Evolutionary conservation across 192 early-diverging fungal species (phyloP), one percentile per base, ranked within the genome.

Genomic region (Coemansia sp.): DNA sequence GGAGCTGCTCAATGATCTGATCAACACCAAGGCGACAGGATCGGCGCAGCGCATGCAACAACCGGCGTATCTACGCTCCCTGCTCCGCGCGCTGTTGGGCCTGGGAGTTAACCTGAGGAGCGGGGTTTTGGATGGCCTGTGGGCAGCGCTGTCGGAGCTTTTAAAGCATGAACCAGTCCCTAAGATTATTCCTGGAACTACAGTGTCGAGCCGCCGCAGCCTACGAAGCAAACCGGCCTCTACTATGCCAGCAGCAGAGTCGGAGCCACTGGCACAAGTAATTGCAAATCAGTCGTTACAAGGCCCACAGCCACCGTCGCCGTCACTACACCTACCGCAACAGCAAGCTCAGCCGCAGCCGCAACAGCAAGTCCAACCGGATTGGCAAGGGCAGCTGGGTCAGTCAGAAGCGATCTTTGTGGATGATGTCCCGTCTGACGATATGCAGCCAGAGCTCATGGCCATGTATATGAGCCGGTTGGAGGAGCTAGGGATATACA

Each of bases 61-160:
- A 12, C 34, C 63, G 11, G 19, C 64, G 41, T 12, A n/a, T 32
- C 15, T 82, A 34, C 79, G 79, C 9, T 45, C 68, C 3, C 44
- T 72, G 44, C 19, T 77, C 10, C 74, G 74, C 14, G 44, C 68
- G n/a, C 68, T 82, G 50, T 19, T 82, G 57, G 79, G 79, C 11
- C 65, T 82, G 7, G 79, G 75, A 5, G 23, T 73, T 19, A 48
- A 58, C 25, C 23, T 82, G 7, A 55, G 66, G 45, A 68, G 69
- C n/a, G 67, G 61, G 2, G 31, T 77, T 3, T 31, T 77, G 53
- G 70, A 71, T 14, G 71, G 67, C 3, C 65, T 82, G 64, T 82
- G 75, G 74, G 48, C 27, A 2, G 69, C 73, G 68, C 51, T 82
- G 68, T 58, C 34, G 37, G 34, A 19, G 19, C 23, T 62, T 12